phyloP scores from a whole-genome alignment of 1,284 basidiomycete genomes.

The Melampsora medusae region DNA sequence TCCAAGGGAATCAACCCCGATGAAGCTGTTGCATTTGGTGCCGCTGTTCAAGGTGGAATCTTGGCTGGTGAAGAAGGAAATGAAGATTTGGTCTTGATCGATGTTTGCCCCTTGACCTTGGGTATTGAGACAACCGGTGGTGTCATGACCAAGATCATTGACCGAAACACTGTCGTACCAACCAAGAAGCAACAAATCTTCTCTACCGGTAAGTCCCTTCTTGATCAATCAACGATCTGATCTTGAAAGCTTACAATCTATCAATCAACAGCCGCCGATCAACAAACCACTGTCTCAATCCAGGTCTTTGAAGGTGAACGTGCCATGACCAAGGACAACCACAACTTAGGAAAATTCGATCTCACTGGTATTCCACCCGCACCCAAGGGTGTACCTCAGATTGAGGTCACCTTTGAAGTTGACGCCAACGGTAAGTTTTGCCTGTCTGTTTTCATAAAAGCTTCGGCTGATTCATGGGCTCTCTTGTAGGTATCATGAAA shows the following conservation, averaged over 20 bases:
- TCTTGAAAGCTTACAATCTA: background rate
- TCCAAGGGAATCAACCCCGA: slow-evolving; percentile 79
- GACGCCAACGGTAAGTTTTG: slow-evolving; percentile 60
- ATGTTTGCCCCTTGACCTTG: slow-evolving; percentile 88
- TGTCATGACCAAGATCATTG: slow-evolving; percentile 95
- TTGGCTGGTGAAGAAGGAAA: slow-evolving; percentile 81
- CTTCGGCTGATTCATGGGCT: background rate
- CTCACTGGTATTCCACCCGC: slow-evolving; percentile 87
- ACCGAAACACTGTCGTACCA: slow-evolving; percentile 94
- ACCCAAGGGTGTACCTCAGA: slow-evolving; percentile 90
- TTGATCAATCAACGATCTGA: background rate
- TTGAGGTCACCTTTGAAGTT: slow-evolving; percentile 91
- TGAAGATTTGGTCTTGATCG: slow-evolving; percentile 83
- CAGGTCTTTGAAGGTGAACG: slow-evolving; percentile 90
- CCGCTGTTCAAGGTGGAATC: slow-evolving; percentile 95
- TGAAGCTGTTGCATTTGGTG: slow-evolving; percentile 73
- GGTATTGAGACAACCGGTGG: slow-evolving; percentile 99
- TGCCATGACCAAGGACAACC: slow-evolving; percentile 95
- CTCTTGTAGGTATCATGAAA: slow-evolving; percentile 77
- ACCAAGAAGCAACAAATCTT: slow-evolving; percentile 98
- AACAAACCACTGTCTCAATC: slow-evolving; percentile 82
- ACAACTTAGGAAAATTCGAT: slow-evolving; percentile 94
- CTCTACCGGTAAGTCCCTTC: slow-evolving; percentile 62
- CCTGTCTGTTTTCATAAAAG: background rate
- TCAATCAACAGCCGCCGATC: slow-evolving; percentile 71